Percentiles rank a stretch among this genome's conserved stretches.
These are phyloP conservation scores for Artomyces pyxidatus DNA, from an alignment of 768 basidiomycete genomes.

Conservation along the genomic window DNA sequence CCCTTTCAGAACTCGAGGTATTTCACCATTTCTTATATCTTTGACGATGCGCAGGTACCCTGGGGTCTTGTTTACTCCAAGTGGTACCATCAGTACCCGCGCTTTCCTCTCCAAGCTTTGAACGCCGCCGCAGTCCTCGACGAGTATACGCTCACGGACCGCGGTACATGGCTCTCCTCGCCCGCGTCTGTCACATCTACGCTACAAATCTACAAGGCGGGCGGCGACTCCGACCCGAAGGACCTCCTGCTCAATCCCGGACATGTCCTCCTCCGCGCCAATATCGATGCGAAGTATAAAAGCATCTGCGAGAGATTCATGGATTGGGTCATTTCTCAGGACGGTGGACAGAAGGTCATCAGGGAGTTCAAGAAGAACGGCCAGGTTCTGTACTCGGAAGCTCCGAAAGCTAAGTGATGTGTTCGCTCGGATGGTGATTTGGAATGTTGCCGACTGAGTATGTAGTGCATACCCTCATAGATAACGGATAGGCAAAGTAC, in stretches of 20 bases:
- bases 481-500: too few species aligned
- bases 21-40: too few species aligned
- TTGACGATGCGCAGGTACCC: slow-evolving; percentile 33
- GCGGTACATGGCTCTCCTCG: slow-evolving; percentile 41
- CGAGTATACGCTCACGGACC: slow-evolving; percentile 49
- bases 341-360: slow-evolving; percentile 37
- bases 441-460: too few species aligned
- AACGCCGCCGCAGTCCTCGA: slow-evolving; percentile 36
- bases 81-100: slow-evolving; percentile 54
- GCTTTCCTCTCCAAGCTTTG: slow-evolving; percentile 43
- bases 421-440: too few species aligned
- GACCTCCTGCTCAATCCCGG: slow-evolving; percentile 38
- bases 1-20: too few species aligned
- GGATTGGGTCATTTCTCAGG: slow-evolving; percentile 31
- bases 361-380: slow-evolving; percentile 29
- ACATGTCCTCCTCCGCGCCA: slow-evolving; percentile 31
- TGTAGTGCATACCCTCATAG: too few species aligned
- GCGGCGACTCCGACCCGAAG: slow-evolving; percentile 27
- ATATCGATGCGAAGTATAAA: slow-evolving; percentile 16
- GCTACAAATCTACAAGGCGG: slow-evolving; percentile 34
- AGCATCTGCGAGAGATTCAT: slow-evolving; percentile 27
- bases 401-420: not conserved
- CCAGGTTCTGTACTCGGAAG: slow-evolving; percentile 22
- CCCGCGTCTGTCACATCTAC: slow-evolving; percentile 22
- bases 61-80: slow-evolving; percentile 44